Evolutionary conservation across 176 grass and related monocot genomes (phyloP), one percentile per base, ranked within the genome.

Genomic region (Paspalum vaginatum): DNA sequence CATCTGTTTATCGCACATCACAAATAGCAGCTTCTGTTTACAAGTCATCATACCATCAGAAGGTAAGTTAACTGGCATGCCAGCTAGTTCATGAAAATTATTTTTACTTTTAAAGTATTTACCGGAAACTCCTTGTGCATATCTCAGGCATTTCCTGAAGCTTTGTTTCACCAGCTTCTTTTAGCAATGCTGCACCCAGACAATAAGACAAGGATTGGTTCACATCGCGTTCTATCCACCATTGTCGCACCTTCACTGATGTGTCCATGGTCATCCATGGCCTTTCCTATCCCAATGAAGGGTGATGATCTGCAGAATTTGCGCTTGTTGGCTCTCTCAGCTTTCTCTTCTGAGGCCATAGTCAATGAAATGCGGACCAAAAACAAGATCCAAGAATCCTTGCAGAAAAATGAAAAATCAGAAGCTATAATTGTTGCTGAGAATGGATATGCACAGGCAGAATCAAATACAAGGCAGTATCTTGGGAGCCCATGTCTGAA

Each of bases 141-240:
- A 52, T 79, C 41, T 71, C 82, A 99, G 96, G 88, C 74, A 80
- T 91, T 93, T 86, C 96, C 96, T 81, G 92, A 99, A 93, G 92
- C 92, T 87, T 82, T 95, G 70, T 95, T 93, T 91, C 93, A 95
- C 65, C 92, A 93, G 73, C 92, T 99, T 81, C 88, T 99, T 20
- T 78, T 91, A 91, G 79, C 90, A 76, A 99, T 99, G 96, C 68
- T 84, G 75, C 96, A 99, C 59, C 82, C 84, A 78, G 92, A 99
- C 76, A 85, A 95, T 61, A 90, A 93, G 81, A 93, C 88, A 60
- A 91, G 96, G 87, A 86, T 99, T 67, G 96, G 96, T 27, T 99
- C 88, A 22, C 92, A 99, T 71, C 92, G 96, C 60, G 55, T 95
- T 78, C 80, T 99, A 65, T 95, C 88, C 37, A 84, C 86, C 69